A percentile compares a stretch with the other conserved stretches of the same genome.
Evolutionary conservation across 441 rosid genomes (phyloP).

Genomic region (Rhodomyrtus psidioides): DNA sequence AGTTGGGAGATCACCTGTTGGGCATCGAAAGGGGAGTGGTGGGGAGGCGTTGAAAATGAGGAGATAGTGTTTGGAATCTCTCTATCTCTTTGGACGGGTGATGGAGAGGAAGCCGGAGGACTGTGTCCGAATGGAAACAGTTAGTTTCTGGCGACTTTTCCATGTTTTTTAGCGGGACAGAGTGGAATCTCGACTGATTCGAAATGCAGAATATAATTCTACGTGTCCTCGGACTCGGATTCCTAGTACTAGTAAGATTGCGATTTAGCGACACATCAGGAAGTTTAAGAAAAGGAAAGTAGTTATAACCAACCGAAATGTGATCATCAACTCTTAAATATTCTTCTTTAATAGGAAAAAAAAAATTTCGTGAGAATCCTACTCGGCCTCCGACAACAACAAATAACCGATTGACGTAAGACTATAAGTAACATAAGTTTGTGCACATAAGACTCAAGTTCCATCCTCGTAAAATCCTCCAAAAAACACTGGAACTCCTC

Average conservation of each 20-base stretch:
- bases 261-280: not conserved
- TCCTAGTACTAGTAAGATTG: not conserved
- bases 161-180: too few relatives aligned
- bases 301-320: not conserved
- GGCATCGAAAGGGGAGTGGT: not conserved
- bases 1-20: not conserved
- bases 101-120: too few relatives aligned
- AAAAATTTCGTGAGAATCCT: not conserved
- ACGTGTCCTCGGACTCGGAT: not conserved
- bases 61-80: not conserved
- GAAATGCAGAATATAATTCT: too few relatives aligned
- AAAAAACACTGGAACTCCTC: too few relatives aligned
- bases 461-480: too few relatives aligned
- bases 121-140: too few relatives aligned
- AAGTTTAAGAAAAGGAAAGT: not conserved
- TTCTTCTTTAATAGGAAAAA: not conserved
- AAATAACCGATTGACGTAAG: not conserved
- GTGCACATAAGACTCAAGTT: not conserved
- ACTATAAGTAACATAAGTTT: not conserved
- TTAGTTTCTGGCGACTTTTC: too few relatives aligned
- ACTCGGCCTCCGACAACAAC: not conserved
- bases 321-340: not conserved
- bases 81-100: too few relatives aligned
- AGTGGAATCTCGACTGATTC: not conserved
- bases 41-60: not conserved